Percentiles rank a stretch among this genome's conserved stretches.
These are phyloP conservation scores for Planoprotostelium fungivorum DNA, from an alignment of 78 protist species.

Conservation along the genomic window DNA sequence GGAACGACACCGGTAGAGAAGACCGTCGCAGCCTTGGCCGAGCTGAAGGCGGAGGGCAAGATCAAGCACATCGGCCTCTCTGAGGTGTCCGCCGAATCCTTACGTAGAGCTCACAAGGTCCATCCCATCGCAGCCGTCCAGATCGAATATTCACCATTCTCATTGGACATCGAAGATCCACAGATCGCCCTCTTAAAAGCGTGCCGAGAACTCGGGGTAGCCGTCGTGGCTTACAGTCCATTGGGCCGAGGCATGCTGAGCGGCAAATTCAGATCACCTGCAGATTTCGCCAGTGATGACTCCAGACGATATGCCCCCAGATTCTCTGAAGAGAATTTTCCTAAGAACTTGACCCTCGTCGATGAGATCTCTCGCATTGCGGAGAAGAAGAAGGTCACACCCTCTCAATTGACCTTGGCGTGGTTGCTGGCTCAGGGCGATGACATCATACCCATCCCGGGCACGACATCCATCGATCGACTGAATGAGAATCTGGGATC, in stretches of 20 bases:
- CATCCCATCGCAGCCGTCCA: conserved; percentile 6
- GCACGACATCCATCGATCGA: too few species aligned
- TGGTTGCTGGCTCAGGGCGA: too few species aligned
- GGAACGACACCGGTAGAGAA: not conserved
- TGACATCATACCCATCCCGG: too few species aligned
- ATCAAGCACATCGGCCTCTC: not conserved
- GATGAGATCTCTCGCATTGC: conserved; percentile 3
- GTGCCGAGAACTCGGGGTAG: conserved; percentile 14
- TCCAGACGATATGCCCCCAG: conserved; percentile 6
- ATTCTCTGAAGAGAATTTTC: conserved; percentile 14
- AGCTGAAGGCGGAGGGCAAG: not conserved
- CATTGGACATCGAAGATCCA: conserved; percentile 17
- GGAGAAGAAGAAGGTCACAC: conserved; percentile 4
- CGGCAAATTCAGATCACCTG: conserved; percentile 5
- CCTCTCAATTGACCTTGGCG: conserved; percentile 3
- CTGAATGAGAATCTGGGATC: too few species aligned
- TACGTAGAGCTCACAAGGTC: not conserved
- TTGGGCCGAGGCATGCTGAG: conserved; percentile 31
- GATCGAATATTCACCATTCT: conserved; percentile 18
- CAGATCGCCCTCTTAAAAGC: not conserved
- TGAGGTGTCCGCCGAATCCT: not conserved
- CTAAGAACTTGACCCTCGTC: conserved; percentile 4
- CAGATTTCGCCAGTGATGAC: not conserved
- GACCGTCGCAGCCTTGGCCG: not conserved
- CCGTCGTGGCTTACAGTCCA: conserved; percentile 24